Evolutionary conservation across 129 eudicot species (phyloP).

Genomic region (Arctium minus): DNA sequence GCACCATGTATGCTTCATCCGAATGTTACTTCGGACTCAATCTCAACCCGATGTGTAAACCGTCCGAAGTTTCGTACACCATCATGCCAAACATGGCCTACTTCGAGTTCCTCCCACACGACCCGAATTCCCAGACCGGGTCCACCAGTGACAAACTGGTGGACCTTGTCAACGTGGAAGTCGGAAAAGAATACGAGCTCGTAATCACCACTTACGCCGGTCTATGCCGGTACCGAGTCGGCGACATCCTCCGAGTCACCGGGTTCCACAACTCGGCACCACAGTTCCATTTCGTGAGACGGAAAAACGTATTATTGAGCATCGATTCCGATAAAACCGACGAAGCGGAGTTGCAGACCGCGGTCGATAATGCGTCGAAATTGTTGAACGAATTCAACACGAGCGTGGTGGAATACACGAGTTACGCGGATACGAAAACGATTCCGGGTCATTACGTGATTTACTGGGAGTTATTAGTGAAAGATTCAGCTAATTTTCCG

Average conservation of each 20-base stretch:
- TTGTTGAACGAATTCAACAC: conserved; percentile 41
- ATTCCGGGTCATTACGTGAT: conserved; percentile 92
- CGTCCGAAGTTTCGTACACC: conserved; percentile 83
- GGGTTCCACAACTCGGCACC: conserved; percentile 96
- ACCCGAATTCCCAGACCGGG: conserved; percentile 32
- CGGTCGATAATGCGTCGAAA: conserved; percentile 68
- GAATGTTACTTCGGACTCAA: conserved; percentile 92
- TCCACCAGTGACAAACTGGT: conserved; percentile 44
- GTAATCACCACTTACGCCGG: conserved; percentile 96
- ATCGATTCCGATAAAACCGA: conserved; percentile 93
- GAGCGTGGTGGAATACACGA: conserved; percentile 83
- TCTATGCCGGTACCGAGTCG: conserved; percentile 78
- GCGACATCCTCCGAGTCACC: conserved; percentile 92
- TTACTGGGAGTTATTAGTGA: conserved; percentile 74
- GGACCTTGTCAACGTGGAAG: conserved; percentile 73
- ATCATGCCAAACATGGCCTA: conserved; percentile 99
- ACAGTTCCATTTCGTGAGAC: conserved; percentile 76
- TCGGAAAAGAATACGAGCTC: conserved; percentile 88
- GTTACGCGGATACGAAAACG: conserved; percentile 72
- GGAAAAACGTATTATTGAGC: conserved; percentile 75
- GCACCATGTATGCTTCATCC: conserved; percentile 96
- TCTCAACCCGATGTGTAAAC: conserved; percentile 88
- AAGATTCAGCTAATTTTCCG: conserved; percentile 45
- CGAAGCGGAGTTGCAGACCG: conserved; percentile 80
- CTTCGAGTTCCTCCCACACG: conserved; percentile 83